Base-by-base conservation (phyloP, 2,329 filamentous ascomycete genomes). In the Colletotrichum melonis region DNA sequence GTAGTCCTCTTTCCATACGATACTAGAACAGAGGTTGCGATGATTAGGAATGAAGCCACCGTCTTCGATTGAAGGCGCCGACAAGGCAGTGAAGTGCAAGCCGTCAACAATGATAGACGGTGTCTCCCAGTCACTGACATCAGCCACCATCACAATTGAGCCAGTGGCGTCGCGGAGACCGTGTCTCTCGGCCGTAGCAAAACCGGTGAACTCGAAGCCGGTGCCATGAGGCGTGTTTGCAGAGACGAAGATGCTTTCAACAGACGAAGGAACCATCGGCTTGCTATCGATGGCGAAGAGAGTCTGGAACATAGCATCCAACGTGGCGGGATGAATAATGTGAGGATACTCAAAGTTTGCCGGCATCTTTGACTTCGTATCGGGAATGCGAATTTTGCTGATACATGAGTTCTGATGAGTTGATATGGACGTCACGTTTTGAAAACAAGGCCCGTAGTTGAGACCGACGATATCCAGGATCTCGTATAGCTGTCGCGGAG, bases 261-360 rank as follows among this genome's bases (percentile, higher is more conserved):
- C 82, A 22, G 79, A 83, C 0, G 84, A 85, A 0, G 88, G 88
- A 0, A 89, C 84, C 87, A 89, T 89, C 2, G 86, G 82, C 11
- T 80, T 79, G 3, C 81, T 80, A 5, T 84, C 81, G 3, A 88
- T 80, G 6, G 83, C 82, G 63, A 90, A 86, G 1, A 88, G 81
- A 0, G 84, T 84, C 67, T 91, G 89, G 28, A 91, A 85, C 78
- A 90, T 86, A 3, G 86, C 80, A 75, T 91, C 89, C 14, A 91
- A 81, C 0, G 89, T 90, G 4, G 87, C 85, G 0, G 89, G 89
- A 74, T 91, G 89, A n/a, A 91, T 84, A 5, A 90, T 69, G 74
- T 90, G 87, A 4, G 85, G 81, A 72, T 85, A 90, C 76, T 90
- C 88, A 65, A 86, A 89, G 16, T 84, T 79, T 52, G 81, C 82